Evolutionary conservation across 495 filamentous ascomycete genomes (phyloP).

Genomic region (Tuber umbilicatum): DNA sequence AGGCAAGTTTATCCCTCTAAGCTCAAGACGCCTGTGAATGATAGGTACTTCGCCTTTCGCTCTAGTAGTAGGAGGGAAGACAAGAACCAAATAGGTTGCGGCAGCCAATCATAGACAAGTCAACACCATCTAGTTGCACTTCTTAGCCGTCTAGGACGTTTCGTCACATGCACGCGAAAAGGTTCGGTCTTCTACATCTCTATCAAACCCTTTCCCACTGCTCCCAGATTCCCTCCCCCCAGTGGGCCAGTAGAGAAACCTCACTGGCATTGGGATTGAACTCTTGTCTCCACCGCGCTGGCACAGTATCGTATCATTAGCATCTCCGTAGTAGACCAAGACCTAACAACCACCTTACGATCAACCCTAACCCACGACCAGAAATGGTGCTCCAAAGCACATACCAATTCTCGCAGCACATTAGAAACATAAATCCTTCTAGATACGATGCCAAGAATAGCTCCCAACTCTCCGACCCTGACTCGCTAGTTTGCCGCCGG

Average conservation of each 20-base stretch:
- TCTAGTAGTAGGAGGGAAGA: not conserved
- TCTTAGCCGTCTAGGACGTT: not conserved
- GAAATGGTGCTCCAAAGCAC: not conserved
- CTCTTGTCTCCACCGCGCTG: not conserved
- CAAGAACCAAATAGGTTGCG: not conserved
- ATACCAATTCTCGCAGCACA: not conserved
- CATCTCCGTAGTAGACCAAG: not conserved
- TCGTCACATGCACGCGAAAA: not conserved
- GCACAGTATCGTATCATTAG: too few relatives aligned
- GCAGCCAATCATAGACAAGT: not conserved
- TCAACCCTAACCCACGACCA: not conserved
- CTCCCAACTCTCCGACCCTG: not conserved
- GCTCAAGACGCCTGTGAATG: not conserved
- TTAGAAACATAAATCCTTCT: not conserved
- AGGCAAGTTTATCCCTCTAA: not conserved
- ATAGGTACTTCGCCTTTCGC: not conserved
- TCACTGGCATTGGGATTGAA: not conserved
- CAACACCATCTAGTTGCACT: not conserved
- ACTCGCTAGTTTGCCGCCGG: not conserved
- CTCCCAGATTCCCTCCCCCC: not conserved
- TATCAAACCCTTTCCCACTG: not conserved
- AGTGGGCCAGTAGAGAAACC: not conserved
- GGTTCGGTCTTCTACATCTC: not conserved
- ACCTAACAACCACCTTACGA: not conserved
- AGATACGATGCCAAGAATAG: not conserved